Evolutionary conservation across 2,329 filamentous ascomycete genomes (phyloP), one percentile per base, ranked within the genome.

Genomic region (Eutypa lata): DNA sequence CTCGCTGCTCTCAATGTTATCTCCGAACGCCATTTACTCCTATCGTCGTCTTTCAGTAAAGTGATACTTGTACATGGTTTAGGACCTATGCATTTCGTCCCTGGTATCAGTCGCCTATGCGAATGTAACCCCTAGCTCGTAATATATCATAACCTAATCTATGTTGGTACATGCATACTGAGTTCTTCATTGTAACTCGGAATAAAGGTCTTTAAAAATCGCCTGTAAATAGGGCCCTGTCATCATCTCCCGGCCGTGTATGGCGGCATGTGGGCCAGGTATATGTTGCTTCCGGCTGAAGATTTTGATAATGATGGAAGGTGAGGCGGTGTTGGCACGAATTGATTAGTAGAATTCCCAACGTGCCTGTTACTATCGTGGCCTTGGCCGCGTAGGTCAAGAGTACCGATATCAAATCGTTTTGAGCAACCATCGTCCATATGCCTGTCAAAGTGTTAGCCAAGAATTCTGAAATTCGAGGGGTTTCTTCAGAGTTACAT

Each of bases 371-470:
- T 65, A 18, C 55, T 48, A 49, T 65, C 60, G 55, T 65, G 65
- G 52, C 53, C 45, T 19, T 65, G 62, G 48, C 57, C 51, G 26
- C 63, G 65, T 48, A 81, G 58, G 56, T 80, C 78, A 40, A 81
- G 69, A 2, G 75, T 81, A 37, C 76, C 76, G 45, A 83, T 74
- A 57, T 82, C 80, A 60, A 86, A 86, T 45, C 88, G 78, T 61
- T 83, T 87, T 13, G 87, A 81, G 65, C 89, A 91, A 14, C 88
- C 88, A 61, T 91, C 88, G 68, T 89, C 86, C 76, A 88, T 84
- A 61, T 92, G 88, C 65, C 88, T 91, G 59, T 40, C n/a, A 45
- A n/a, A 55, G 42, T 11, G 38, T 47, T 49, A 46, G 16, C 46
- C 21, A 26, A 33, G 21, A 31, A 53, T 10, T 14, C 13, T 28